Evolutionary conservation across 768 basidiomycete genomes (phyloP).

Genomic region (Suillus plorans): DNA sequence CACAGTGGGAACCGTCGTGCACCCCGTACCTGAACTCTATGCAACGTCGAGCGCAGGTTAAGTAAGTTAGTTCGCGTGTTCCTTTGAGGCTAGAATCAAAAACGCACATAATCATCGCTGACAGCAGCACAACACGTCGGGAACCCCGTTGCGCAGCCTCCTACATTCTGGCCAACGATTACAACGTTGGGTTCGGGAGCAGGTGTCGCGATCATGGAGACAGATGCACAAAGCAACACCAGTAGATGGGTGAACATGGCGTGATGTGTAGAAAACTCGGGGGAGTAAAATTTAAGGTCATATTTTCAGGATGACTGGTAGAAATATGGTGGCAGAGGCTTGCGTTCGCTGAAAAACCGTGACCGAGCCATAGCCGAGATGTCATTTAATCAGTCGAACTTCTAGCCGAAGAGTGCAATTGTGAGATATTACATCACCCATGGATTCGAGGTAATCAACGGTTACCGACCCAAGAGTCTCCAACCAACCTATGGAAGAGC

Average conservation of each 20-base stretch:
- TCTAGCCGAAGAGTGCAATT: not conserved
- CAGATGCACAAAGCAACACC: not conserved
- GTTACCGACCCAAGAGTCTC: not conserved
- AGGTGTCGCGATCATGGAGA: not conserved
- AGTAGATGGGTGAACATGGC: not conserved
- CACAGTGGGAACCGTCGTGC: not conserved
- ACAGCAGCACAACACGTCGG: not conserved
- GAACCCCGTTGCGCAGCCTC: not conserved
- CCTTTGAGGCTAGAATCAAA: not conserved
- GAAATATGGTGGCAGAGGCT: not conserved
- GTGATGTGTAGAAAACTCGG: not conserved
- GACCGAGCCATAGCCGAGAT: not conserved
- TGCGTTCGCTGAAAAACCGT: not conserved
- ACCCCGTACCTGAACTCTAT: not conserved
- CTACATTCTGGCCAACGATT: not conserved
- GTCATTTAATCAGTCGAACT: not conserved
- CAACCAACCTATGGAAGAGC: not conserved
- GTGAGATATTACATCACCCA: not conserved
- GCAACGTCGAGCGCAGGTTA: not conserved
- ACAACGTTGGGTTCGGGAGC: not conserved
- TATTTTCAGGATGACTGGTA: not conserved
- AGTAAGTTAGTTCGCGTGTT: not conserved
- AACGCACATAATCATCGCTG: not conserved
- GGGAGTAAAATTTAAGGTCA: not conserved
- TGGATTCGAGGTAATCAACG: not conserved